Base-by-base conservation (phyloP, 345 rosid species). In the Gossypium turneri region DNA sequence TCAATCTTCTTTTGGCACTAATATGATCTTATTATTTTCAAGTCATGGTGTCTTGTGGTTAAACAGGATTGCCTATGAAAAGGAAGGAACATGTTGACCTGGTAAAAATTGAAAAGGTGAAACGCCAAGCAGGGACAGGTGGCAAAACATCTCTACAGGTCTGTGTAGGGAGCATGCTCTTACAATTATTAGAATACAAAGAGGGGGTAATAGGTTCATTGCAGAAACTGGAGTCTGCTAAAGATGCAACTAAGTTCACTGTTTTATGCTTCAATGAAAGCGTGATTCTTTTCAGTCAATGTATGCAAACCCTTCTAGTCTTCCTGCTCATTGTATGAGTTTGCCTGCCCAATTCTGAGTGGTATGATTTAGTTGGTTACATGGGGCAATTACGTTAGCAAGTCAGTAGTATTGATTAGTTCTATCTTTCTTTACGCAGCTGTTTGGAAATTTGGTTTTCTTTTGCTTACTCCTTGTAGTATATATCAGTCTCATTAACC, bases 1-100 rank as follows among this genome's bases (percentile, higher is more conserved):
- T 60, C 13, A 44, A 41, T 53, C n/a, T 74, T 52, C 34, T 70
- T 75, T 75, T 16, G 43, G 19, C 58, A 2, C 63, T 71, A 64
- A 7, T 24, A 64, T 79, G 25, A 25, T 17, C 66, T 56, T 56
- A 27, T 55, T 55, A 17, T 4, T 27, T 55, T 57, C n/a, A 22
- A 19, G n/a, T 29, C 63, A 71, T 70, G 67, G 76, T 80, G 63
- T 57, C 24, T 75, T 70, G 51, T 81, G 70, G 45, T 78, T 79
- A 53, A 47, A 59, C 85, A 91, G 93, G 87, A 78, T 67, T 73
- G 64, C 63, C 57, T 34, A 70, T 69, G 53, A 93, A 89, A 85
- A 88, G 90, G 85, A 91, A 91, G 84, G 86, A 76, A 62, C 77
- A 44, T 58, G 68, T 72, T 77, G 84, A 85, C 72, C 47, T 69